Evolutionary conservation across 352 stramenopile genomes (phyloP), one percentile per base, ranked within the genome.

Genomic region (Globisporangium paddicum): DNA sequence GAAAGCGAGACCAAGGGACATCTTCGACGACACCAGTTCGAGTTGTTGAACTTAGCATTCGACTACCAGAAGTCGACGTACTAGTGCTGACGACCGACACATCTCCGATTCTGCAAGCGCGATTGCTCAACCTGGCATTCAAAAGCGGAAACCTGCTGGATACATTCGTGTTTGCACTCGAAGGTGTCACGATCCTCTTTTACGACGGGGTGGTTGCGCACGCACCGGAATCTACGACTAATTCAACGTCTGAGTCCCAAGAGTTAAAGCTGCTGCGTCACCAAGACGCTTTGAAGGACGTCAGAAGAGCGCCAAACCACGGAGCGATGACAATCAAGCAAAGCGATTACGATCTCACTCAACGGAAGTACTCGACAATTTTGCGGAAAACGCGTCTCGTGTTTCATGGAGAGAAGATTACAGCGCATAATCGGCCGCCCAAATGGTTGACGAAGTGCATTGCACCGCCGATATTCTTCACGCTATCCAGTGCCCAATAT

Each of bases 401-500:
- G 32, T 90, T 91, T 67, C 68, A 67, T 21, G 79, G 82, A 10
- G 66, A 80, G 52, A 88, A 91, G 38, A 62, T 82, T 7, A 41
- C 69, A 0, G 63, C 80, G 38, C 48, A 61, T 1, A 65, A 77
- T n/a, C 58, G 71, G 2, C 55, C 73, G 8, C 68, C 79, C 5
- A 81, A 79, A 26, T 91, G 79, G 82, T 40, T 64, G 25, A 79
- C 86, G 64, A 78, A 81, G 25, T 87, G 82, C 47, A 87, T 68
- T 5, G 75, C 74, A 16, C 82, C 82, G n/a, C 82, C 82, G 0
- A 86, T 91, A 26, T 86, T 83, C 46, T 87, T 91, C 49, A 82
- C 77, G 0, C 64, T 91, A 16, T 87, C 77, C 0, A 89, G 72
- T 49, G 63, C 72, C 1, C 82, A 91, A 57, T 89, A 88, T 25